These are phyloP conservation scores for Phytophthora pisi DNA, from an alignment of 352 stramenopile species.

Conservation along the genomic window DNA sequence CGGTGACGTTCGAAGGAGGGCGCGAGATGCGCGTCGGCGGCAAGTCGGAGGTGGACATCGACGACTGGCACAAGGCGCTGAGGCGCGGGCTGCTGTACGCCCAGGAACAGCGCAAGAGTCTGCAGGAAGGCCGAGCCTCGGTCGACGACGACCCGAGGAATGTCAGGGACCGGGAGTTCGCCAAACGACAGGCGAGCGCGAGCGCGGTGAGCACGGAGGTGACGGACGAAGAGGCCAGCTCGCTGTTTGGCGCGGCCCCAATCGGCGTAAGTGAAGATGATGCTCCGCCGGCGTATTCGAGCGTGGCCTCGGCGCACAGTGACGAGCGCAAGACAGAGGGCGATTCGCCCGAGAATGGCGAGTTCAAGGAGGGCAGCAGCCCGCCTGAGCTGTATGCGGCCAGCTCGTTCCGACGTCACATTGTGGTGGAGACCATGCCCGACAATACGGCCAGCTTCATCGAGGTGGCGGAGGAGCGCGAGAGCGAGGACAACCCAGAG, in stretches of 20 bases:
- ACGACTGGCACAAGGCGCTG: conserved; percentile 75
- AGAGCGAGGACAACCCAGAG: conserved; percentile 35
- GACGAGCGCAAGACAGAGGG: conserved; percentile 31
- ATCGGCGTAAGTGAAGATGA: conserved; percentile 18
- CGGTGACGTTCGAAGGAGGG: conserved; percentile 66
- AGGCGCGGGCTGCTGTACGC: conserved; percentile 46
- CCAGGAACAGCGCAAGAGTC: conserved; percentile 37
- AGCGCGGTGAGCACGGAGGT: conserved; percentile 22
- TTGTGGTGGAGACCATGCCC: conserved; percentile 62
- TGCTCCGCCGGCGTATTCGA: conserved; percentile 27
- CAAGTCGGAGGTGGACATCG: conserved; percentile 68
- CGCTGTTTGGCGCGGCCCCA: conserved; percentile 30
- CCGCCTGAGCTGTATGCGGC: conserved; percentile 40
- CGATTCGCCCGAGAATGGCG: conserved; percentile 13
- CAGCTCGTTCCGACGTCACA: conserved; percentile 63
- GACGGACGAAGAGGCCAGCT: conserved; percentile 37
- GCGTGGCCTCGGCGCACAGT: conserved; percentile 3
- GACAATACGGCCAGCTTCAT: conserved; percentile 73
- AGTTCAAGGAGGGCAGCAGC: conserved; percentile 34
- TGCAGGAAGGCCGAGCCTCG: conserved; percentile 16
- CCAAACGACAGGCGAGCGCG: conserved; percentile 34
- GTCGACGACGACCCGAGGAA: conserved; percentile 36
- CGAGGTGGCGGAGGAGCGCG: conserved; percentile 54
- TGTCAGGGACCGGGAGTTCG: conserved; percentile 34
- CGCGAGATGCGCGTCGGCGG: conserved; percentile 70